Conservation (phyloP, 1,284 basidiomycete species). For the Ganoderma multipileum region DNA sequence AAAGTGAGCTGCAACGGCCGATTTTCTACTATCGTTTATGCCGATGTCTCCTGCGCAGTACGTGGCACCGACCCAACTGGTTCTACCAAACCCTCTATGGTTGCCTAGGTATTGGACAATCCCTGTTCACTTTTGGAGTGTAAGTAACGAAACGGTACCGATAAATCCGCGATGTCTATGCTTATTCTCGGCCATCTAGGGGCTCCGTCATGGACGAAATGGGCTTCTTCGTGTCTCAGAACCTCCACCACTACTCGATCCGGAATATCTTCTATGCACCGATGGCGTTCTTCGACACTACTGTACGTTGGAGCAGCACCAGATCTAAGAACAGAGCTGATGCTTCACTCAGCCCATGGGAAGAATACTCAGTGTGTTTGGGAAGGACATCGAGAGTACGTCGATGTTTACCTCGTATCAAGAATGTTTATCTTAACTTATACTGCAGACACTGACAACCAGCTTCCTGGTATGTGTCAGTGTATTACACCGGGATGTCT, state of each 20-base stretch:
- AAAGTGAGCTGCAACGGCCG: slow-evolving; percentile 47
- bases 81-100: slow-evolving; percentile 82
- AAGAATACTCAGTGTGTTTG: slow-evolving; percentile 69
- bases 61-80: slow-evolving; percentile 54
- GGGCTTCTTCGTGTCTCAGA: slow-evolving; percentile 64
- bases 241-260: slow-evolving; percentile 62
- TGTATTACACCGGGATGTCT: neutral
- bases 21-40: slow-evolving; percentile 11
- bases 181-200: slow-evolving; percentile 41
- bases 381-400: slow-evolving; percentile 68
- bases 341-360: slow-evolving; percentile 55
- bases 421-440: neutral
- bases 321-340: neutral
- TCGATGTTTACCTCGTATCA: neutral
- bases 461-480: slow-evolving; percentile 53
- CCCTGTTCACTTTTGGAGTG: slow-evolving; percentile 70
- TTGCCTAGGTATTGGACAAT: slow-evolving; percentile 62
- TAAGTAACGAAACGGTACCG: slow-evolving; percentile 40
- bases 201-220: slow-evolving; percentile 63
- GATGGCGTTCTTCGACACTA: slow-evolving; percentile 77
- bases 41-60: slow-evolving; percentile 41
- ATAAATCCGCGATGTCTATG: slow-evolving; percentile 23
- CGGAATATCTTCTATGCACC: slow-evolving; percentile 69
- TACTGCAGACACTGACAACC: slow-evolving; percentile 63
- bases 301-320: slow-evolving; percentile 44